Conservation (phyloP, 2,329 filamentous ascomycete genomes). For the Hysterium pulicare region DNA sequence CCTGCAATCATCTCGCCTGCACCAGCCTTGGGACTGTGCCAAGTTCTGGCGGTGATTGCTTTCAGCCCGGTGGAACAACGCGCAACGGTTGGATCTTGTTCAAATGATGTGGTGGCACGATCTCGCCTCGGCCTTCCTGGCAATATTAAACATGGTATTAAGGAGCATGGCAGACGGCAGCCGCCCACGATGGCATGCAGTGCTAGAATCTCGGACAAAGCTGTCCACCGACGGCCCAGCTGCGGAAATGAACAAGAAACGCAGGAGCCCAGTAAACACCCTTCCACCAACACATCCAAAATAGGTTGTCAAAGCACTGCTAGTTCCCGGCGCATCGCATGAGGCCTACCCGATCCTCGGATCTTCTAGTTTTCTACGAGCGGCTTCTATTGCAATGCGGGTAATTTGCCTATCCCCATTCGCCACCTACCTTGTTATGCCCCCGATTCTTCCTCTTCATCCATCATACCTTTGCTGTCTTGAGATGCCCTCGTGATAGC, state of each 20-base stretch:
- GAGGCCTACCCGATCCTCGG: too few species aligned
- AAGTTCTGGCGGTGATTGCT: background rate
- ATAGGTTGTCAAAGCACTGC: too few species aligned
- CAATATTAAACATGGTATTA: constrained; percentile 1
- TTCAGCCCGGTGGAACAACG: too few species aligned
- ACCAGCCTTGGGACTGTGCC: background rate
- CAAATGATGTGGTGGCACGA: constrained; percentile 1
- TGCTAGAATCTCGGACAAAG: background rate
- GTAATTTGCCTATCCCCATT: background rate
- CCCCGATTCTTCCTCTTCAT: too few species aligned
- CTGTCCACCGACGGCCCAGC: background rate
- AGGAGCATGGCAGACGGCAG: background rate
- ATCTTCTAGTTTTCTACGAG: background rate
- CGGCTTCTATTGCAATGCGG: background rate
- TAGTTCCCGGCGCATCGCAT: too few species aligned
- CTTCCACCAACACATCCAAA: background rate
- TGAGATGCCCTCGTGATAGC: too few species aligned
- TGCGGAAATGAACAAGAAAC: background rate
- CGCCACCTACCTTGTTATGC: too few species aligned
- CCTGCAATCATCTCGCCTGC: constrained; percentile 1
- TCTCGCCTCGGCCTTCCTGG: background rate
- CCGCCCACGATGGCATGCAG: background rate
- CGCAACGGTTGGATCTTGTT: too few species aligned
- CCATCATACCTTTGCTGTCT: too few species aligned
- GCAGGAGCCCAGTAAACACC: background rate